Conservation (phyloP, 2,329 filamentous ascomycete genomes). For the Phialemoniopsis sp. region DNA sequence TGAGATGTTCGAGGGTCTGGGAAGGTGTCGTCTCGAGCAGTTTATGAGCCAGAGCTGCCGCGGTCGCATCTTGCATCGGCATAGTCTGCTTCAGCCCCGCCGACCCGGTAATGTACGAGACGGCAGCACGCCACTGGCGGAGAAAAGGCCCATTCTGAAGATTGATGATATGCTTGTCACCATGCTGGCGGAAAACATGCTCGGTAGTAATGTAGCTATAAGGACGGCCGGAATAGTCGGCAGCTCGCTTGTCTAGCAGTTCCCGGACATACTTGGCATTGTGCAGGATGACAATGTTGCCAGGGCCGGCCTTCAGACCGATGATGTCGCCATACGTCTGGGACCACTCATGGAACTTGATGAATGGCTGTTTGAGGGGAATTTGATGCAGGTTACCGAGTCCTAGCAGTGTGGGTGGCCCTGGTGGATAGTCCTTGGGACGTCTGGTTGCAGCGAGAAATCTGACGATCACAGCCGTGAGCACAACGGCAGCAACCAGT, state of each 20-base stretch:
- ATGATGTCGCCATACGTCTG: conserved; percentile 42
- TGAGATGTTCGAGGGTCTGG: conserved; percentile 10
- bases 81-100: conserved; percentile 10
- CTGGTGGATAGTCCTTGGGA: too few species aligned
- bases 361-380: too few species aligned
- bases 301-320: conserved; percentile 8
- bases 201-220: too few species aligned
- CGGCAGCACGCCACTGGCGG: conserved; percentile 13
- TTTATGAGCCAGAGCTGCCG: conserved; percentile 10
- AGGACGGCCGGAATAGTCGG: conserved; percentile 43
- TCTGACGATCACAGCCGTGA: too few species aligned
- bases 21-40: conserved; percentile 10
- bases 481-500: too few species aligned
- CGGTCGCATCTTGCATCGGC: conserved; percentile 13
- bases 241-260: conserved; percentile 32
- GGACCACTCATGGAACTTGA: conserved; percentile 44
- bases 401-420: too few species aligned
- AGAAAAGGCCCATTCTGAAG: conserved; percentile 13
- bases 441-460: too few species aligned
- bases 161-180: conserved; percentile 14
- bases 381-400: too few species aligned
- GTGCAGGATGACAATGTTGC: conserved; percentile 37
- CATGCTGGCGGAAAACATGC: too few species aligned
- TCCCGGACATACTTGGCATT: conserved; percentile 15
- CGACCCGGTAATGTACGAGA: conserved; percentile 11